These are phyloP conservation scores for Ophiocordyceps sinensis DNA, from an alignment of 2,329 filamentous ascomycete species.

Conservation along the genomic window DNA sequence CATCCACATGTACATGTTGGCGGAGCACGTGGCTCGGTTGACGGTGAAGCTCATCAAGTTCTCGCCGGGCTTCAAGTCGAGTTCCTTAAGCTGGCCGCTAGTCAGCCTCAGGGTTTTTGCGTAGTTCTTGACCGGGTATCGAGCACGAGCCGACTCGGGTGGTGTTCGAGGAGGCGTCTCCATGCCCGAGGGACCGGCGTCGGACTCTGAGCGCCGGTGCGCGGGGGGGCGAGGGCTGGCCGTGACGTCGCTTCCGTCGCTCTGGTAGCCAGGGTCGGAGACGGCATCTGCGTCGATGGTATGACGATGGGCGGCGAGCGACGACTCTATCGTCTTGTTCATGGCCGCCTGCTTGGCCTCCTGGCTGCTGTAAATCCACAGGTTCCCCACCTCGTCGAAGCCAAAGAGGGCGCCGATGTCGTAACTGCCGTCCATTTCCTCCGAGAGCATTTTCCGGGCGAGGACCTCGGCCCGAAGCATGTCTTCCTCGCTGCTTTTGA, in stretches of 20 bases:
- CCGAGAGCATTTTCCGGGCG: conserved; percentile 78
- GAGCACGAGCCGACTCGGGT: conserved; percentile 45
- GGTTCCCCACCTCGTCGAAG: conserved; percentile 85
- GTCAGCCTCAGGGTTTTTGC: conserved; percentile 93
- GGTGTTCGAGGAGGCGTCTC: conserved; percentile 57
- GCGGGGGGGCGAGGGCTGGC: conserved; percentile 28
- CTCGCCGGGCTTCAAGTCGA: conserved; percentile 69
- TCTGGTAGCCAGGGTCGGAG: conserved; percentile 91
- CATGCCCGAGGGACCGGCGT: conserved; percentile 36
- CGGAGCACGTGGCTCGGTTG: conserved; percentile 82
- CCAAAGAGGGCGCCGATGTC: conserved; percentile 93
- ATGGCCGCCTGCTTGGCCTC: conserved; percentile 85
- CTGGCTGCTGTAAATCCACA: conserved; percentile 99
- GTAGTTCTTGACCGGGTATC: conserved; percentile 72
- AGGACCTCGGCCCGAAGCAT: conserved; percentile 85
- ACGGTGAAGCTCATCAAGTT: conserved; percentile 96
- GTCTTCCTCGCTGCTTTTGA: conserved; percentile 89
- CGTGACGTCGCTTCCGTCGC: conserved; percentile 59
- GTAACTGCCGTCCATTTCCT: conserved; percentile 88
- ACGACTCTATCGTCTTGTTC: conserved; percentile 43
- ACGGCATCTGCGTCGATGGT: conserved; percentile 60
- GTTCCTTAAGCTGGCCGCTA: conserved; percentile 81
- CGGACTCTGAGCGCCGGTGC: conserved; percentile 55
- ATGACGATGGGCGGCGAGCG: conserved; percentile 27
- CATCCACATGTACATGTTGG: conserved; percentile 88